Evolutionary conservation across 139 green algal genomes (phyloP).

Genomic region (Penium margaritaceum): DNA sequence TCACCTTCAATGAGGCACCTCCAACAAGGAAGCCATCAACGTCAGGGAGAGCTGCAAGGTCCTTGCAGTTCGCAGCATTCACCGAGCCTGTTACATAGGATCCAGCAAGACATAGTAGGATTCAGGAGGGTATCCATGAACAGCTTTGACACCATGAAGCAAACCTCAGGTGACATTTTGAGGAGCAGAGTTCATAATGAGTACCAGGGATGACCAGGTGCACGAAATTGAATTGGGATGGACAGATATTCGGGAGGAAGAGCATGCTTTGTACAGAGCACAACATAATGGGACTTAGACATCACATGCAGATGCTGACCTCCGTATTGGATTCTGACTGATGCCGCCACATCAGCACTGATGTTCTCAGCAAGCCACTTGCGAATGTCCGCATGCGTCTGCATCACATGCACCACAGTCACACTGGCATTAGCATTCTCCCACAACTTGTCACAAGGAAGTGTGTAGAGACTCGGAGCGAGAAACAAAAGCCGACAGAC

Average conservation of each 20-base stretch:
- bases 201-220: too few species aligned
- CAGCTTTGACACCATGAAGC: not conserved
- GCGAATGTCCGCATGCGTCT: conserved; percentile 80
- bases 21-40: conserved; percentile 98
- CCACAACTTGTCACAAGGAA: too few species aligned
- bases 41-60: conserved; percentile 69
- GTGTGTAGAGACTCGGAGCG: too few species aligned
- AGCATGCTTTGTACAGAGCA: not conserved
- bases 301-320: too few species aligned
- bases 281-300: not conserved
- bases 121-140: too few species aligned
- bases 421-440: too few species aligned
- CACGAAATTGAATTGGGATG: too few species aligned
- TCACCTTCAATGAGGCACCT: conserved; percentile 83
- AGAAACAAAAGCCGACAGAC: too few species aligned
- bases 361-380: conserved; percentile 72
- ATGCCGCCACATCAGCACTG: conserved; percentile 40
- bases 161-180: not conserved
- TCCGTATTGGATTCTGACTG: conserved; percentile 46
- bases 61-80: conserved; percentile 75
- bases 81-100: conserved; percentile 51
- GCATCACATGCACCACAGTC: too few species aligned
- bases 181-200: too few species aligned
- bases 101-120: not conserved
- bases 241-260: not conserved